A percentile compares a stretch with the other conserved stretches of the same genome.
These are phyloP conservation scores for Penicillium paxilli DNA, from an alignment of 495 filamentous ascomycete genomes.

Conservation along the genomic window DNA sequence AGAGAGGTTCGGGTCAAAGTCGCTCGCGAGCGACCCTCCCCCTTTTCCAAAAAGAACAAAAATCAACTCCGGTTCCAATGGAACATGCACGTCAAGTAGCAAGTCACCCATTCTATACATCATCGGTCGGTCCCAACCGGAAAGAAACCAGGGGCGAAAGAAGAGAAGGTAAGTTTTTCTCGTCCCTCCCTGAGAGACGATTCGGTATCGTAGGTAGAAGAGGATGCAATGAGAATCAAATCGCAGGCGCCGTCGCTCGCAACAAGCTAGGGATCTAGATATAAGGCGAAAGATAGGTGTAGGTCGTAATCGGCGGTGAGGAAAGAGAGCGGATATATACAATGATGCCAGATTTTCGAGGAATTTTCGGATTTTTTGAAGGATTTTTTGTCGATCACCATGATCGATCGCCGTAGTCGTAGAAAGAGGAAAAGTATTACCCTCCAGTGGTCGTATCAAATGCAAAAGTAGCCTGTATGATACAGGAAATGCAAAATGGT, in stretches of 20 bases:
- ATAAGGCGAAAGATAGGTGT: constrained; percentile 25
- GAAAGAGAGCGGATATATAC: constrained; percentile 36
- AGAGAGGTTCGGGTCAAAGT: constrained; percentile 26
- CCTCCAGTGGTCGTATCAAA: constrained; percentile 34
- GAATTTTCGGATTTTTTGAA: constrained; percentile 27
- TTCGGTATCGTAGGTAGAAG: constrained; percentile 41
- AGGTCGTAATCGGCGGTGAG: constrained; percentile 37
- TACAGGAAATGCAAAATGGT: constrained; percentile 31
- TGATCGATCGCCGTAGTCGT: constrained; percentile 25
- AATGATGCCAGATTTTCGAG: constrained; percentile 33
- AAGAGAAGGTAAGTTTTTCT: constrained; percentile 23
- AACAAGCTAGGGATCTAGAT: constrained; percentile 45
- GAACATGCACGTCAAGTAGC: constrained; percentile 40
- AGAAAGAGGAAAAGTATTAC: constrained; percentile 12
- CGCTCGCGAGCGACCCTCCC: constrained; percentile 24
- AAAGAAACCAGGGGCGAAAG: constrained; percentile 26
- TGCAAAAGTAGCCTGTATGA: constrained; percentile 25
- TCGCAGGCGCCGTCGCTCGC: constrained; percentile 52
- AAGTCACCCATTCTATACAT: constrained; percentile 51
- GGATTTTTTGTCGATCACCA: constrained; percentile 14
- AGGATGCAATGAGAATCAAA: constrained; percentile 39
- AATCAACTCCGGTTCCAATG: constrained; percentile 39
- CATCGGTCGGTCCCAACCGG: constrained; percentile 35
- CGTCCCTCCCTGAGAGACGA: constrained; percentile 44
- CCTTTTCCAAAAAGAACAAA: constrained; percentile 28